Evolutionary conservation across 2,329 filamentous ascomycete species (phyloP), one percentile per base, ranked within the genome.

Genomic region (Dothideomycetes sp.): DNA sequence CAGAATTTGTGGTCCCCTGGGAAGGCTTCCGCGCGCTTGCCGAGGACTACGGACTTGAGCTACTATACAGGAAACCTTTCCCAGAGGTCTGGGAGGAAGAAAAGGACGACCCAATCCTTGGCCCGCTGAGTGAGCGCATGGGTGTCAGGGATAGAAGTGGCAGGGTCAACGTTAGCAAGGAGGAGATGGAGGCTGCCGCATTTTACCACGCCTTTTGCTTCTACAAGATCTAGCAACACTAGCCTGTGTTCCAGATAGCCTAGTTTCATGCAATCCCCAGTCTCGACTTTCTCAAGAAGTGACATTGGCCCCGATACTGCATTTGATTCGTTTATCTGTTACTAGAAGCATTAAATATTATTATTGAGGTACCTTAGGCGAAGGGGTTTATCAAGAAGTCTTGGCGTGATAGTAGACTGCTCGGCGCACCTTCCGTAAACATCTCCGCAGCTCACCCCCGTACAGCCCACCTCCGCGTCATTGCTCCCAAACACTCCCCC

Each of bases 1-100:
- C 91, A 2, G 91, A 98, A 65, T 98, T 94, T 57, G 89, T 98
- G 2, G 91, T 98, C 1, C 91, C 91, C 0, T 98, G 91, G 89
- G 88, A 94, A 59, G 88, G 87, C 1, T 96, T 98, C 66, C 84
- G 91, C 63, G 88, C 86, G 53, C 68, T 96, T 52, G 91, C 91
- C 14, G 88, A 95, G 57, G 88, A 96, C 57, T 98, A 89, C 69
- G 95, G 95, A 52, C 75, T 98, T 5, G 91, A 98, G 60, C 65
- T 96, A 52, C 83, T 94, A 62, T 98, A 95, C 56, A 84, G 93
- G 54, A 89, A 89, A 61, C 75, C 81, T 0, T 98, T 98, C 58
- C 66, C 77, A 31, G 88, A 96, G 49, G 82, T 98, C 19, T 96
- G 89, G 85, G 78, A 86, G 46, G 75, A 86, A 16, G 88, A 96